A percentile compares a stretch with the other conserved stretches of the same genome.
Conservation (phyloP, 2,329 filamentous ascomycete species). For the Pezizomycotina sp. region DNA sequence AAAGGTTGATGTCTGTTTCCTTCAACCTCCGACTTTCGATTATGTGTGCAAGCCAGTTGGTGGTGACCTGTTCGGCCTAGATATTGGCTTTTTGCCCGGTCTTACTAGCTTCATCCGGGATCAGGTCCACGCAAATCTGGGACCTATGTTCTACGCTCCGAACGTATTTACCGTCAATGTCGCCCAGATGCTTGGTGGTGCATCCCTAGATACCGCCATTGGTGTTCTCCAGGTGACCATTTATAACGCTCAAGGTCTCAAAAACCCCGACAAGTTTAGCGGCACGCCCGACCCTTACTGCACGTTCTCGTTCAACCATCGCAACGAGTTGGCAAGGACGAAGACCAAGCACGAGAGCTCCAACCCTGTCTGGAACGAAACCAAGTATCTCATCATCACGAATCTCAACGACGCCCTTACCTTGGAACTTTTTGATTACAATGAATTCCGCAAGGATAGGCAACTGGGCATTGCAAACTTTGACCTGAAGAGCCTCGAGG, state of each 20-base stretch:
- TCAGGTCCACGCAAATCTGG: conserved; percentile 83
- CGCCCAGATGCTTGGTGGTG: conserved; percentile 92
- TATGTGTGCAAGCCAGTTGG: conserved; percentile 96
- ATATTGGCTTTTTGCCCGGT: conserved; percentile 97
- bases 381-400: conserved; percentile 84
- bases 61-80: conserved; percentile 87
- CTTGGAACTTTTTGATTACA: conserved; percentile 76
- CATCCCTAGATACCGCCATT: conserved; percentile 84
- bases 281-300: conserved; percentile 85
- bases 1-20: conserved; percentile 83
- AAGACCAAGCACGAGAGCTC: conserved; percentile 72
- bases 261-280: conserved; percentile 87
- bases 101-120: conserved; percentile 88
- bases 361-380: conserved; percentile 91
- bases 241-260: conserved; percentile 78
- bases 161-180: conserved; percentile 98
- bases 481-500: conserved; percentile 63
- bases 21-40: conserved; percentile 76
- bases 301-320: conserved; percentile 66
- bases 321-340: conserved; percentile 66
- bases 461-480: conserved; percentile 81
- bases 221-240: conserved; percentile 84
- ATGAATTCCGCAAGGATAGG: conserved; percentile 92
- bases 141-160: conserved; percentile 94
- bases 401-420: conserved; percentile 79